These are phyloP conservation scores for Baorangia bicolor DNA, from an alignment of 768 basidiomycete species.

Conservation along the genomic window DNA sequence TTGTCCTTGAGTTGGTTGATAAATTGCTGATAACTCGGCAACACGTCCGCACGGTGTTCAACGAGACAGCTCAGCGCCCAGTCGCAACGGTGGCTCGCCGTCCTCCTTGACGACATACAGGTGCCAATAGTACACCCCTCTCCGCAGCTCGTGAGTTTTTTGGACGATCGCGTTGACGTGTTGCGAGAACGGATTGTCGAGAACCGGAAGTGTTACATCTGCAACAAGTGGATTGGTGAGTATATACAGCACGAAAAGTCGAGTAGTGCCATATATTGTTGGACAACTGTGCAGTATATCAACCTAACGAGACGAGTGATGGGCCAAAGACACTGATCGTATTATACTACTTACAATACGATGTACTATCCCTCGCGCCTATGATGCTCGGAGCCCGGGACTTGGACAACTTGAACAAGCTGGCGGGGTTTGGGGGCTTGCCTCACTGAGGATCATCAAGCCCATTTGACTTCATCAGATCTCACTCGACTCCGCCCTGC, in stretches of 20 bases:
- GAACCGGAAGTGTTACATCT: constrained; percentile 86
- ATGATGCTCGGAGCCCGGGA: too few species aligned
- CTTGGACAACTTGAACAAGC: too few species aligned
- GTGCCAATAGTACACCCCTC: constrained; percentile 91
- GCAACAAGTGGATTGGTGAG: not conserved
- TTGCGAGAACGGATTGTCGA: constrained; percentile 96
- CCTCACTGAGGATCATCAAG: too few species aligned
- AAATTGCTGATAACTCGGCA: constrained; percentile 97
- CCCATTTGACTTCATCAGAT: too few species aligned
- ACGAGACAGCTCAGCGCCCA: constrained; percentile 95
- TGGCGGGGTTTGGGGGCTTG: too few species aligned
- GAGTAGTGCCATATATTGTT: too few species aligned
- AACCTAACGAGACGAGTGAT: too few species aligned
- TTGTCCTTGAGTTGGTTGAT: constrained; percentile 88
- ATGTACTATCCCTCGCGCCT: too few species aligned
- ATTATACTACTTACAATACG: too few species aligned
- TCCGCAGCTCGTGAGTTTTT: constrained; percentile 92
- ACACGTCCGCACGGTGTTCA: constrained; percentile 92
- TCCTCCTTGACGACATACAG: constrained; percentile 98
- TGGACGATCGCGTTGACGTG: constrained; percentile 91
- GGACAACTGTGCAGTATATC: too few species aligned
- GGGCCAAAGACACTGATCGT: too few species aligned
- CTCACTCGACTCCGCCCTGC: constrained; percentile 1
- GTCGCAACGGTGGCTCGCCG: constrained; percentile 88
- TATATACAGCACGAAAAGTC: too few species aligned